phyloP scores from a whole-genome alignment of 179 eudicot species.

The Silene noctiflora region DNA sequence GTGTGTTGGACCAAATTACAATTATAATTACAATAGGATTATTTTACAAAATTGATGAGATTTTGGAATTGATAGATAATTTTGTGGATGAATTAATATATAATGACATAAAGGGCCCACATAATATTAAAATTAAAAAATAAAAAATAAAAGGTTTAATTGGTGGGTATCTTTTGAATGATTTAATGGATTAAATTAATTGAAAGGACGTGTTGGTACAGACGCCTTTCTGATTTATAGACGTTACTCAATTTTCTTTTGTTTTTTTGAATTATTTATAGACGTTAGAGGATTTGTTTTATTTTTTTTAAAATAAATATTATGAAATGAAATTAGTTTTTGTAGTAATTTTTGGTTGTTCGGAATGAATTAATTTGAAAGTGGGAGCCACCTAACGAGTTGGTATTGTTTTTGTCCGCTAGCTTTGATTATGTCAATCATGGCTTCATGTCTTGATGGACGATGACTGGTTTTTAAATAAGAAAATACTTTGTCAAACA shows the following conservation, averaged over 20 bases:
- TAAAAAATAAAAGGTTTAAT: background rate
- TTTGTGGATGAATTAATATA: background rate
- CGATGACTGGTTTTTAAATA: no score
- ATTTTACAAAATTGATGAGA: background rate
- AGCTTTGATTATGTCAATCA: no score
- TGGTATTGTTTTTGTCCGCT: no score
- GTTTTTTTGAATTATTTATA: conserved; percentile 10
- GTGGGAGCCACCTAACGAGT: no score
- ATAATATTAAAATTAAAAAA: background rate
- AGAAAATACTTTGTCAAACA: no score
- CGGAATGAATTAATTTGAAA: no score
- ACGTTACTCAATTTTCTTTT: conserved; percentile 20
- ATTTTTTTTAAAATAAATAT: background rate
- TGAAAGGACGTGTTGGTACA: conserved; percentile 18
- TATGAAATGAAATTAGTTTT: background rate
- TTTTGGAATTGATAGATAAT: background rate
- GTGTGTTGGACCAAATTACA: background rate
- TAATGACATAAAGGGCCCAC: conserved; percentile 3
- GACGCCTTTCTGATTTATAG: conserved; percentile 17
- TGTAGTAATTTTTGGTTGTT: no score
- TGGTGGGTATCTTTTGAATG: background rate
- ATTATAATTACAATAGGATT: conserved; percentile 8
- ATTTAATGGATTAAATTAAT: background rate
- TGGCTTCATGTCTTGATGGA: no score
- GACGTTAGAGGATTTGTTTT: conserved; percentile 22